These are phyloP conservation scores for Cryptosporidium sp. DNA, from an alignment of 169 alveolate genomes.

Conservation along the genomic window DNA sequence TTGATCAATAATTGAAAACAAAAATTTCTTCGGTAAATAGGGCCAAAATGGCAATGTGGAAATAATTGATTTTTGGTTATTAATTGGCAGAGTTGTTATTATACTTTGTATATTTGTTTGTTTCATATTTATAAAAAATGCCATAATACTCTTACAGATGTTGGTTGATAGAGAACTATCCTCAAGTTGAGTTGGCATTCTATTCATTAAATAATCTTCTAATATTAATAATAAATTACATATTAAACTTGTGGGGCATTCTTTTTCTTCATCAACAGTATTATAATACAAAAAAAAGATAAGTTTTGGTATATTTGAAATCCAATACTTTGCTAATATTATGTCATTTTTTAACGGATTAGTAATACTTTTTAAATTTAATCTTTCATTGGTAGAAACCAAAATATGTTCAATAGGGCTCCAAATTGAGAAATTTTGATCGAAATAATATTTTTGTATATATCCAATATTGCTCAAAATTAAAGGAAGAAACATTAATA, in stretches of 20 bases:
- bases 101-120: neutral
- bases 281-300: constrained; percentile 21
- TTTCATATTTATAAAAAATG: constrained; percentile 19
- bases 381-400: constrained; percentile 3
- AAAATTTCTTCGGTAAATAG: constrained; percentile 33
- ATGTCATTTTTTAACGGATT: constrained; percentile 32
- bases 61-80: constrained; percentile 26
- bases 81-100: constrained; percentile 11
- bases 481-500: constrained; percentile 20
- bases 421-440: constrained; percentile 28
- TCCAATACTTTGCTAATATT: constrained; percentile 21
- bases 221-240: constrained; percentile 25
- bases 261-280: neutral
- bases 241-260: constrained; percentile 23
- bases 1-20: constrained; percentile 5
- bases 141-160: constrained; percentile 30
- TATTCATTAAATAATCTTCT: constrained; percentile 7
- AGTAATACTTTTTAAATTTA: neutral
- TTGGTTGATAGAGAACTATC: neutral
- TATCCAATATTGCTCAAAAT: constrained; percentile 32
- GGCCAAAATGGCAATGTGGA: constrained; percentile 63
- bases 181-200: neutral
- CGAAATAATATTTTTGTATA: constrained; percentile 5
- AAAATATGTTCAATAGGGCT: constrained; percentile 26
- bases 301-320: constrained; percentile 43